phyloP scores from a whole-genome alignment of 73 alveolate species.

The Breviolum minutum region DNA sequence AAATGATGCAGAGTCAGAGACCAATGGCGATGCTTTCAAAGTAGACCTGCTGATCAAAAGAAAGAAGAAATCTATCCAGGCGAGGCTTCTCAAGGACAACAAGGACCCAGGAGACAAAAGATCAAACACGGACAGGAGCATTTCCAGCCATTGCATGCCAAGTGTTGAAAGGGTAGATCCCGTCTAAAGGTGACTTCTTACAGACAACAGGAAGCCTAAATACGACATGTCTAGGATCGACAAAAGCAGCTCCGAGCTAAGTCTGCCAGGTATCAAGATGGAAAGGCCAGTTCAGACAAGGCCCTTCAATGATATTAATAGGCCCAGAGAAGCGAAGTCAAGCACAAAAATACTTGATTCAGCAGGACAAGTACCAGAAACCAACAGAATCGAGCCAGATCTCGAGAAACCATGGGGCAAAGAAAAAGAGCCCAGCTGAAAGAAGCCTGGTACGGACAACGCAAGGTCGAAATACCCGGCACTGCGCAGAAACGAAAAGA shows the following conservation, averaged over 20 bases:
- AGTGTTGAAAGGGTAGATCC: not conserved
- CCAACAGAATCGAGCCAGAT: not conserved
- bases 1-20: not conserved
- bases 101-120: not conserved
- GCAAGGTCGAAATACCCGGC: not conserved
- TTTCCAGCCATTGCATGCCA: not conserved
- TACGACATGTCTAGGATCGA: not conserved
- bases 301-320: not conserved
- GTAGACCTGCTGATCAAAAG: not conserved
- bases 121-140: constrained; percentile 24
- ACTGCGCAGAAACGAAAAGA: not conserved
- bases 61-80: not conserved
- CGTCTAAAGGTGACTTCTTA: not conserved
- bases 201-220: not conserved
- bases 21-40: not conserved
- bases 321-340: not conserved
- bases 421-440: not conserved
- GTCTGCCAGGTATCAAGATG: not conserved
- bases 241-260: not conserved
- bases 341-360: not conserved
- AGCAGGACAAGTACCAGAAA: not conserved
- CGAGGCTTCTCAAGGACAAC: not conserved
- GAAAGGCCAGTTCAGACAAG: not conserved
- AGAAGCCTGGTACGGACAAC: not conserved
- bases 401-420: not conserved